Evolutionary conservation across 768 basidiomycete genomes (phyloP).

Genomic region (Panaeolus papilionaceus): DNA sequence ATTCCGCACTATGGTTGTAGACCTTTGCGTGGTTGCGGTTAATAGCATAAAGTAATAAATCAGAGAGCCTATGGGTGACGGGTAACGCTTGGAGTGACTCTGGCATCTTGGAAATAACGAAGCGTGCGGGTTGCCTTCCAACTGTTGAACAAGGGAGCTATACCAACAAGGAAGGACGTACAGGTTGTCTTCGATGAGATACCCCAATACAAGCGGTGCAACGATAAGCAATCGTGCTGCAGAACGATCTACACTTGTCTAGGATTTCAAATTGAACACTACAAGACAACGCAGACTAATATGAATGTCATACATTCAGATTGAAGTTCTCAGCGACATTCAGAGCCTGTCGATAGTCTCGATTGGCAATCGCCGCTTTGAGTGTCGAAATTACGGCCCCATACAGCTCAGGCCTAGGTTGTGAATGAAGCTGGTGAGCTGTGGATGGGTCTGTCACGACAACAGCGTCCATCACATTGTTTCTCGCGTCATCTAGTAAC

Average conservation of each 20-base stretch:
- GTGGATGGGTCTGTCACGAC: slow-evolving; percentile 22
- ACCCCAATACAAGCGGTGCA: slow-evolving; percentile 67
- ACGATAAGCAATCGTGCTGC: slow-evolving; percentile 56
- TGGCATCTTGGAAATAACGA: slow-evolving; percentile 62
- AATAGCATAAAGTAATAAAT: slow-evolving; percentile 54
- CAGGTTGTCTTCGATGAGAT: slow-evolving; percentile 70
- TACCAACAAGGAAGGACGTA: slow-evolving; percentile 38
- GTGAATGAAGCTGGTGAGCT: slow-evolving; percentile 22
- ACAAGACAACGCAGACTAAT: slow-evolving; percentile 8
- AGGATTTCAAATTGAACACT: slow-evolving; percentile 18
- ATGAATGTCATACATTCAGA: slow-evolving; percentile 50
- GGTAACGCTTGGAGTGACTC: slow-evolving; percentile 48
- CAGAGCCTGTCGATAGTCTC: slow-evolving; percentile 50
- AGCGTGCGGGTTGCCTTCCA: slow-evolving; percentile 62
- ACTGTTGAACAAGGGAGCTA: neutral
- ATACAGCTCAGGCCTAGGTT: slow-evolving; percentile 43
- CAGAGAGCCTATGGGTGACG: slow-evolving; percentile 50
- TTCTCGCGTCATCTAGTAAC: slow-evolving; percentile 57
- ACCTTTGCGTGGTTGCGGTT: slow-evolving; percentile 63
- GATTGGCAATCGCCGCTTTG: slow-evolving; percentile 48
- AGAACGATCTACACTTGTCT: slow-evolving; percentile 46
- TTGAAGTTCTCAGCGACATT: slow-evolving; percentile 58
- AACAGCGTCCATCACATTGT: slow-evolving; percentile 15
- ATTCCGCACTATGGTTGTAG: slow-evolving; percentile 50
- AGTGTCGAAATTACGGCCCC: slow-evolving; percentile 52